A percentile compares a stretch with the other conserved stretches of the same genome.
Evolutionary conservation across 1,139 yeast genomes (phyloP).

Genomic region (Arxiozyma bovina): DNA sequence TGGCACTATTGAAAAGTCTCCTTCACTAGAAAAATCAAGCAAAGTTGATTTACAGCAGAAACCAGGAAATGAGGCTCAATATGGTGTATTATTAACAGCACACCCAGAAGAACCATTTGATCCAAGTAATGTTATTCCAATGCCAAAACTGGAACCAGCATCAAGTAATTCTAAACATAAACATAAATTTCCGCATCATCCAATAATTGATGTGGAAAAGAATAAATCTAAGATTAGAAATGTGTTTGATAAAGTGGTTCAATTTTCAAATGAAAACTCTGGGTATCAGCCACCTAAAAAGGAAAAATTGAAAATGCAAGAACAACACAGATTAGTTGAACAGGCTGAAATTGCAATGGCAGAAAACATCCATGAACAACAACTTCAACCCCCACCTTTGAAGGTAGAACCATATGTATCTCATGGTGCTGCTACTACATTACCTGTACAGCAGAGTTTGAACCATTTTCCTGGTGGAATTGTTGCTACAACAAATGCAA

Average conservation of each 20-base stretch:
- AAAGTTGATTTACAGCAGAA: neutral
- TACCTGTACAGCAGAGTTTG: constrained; percentile 11
- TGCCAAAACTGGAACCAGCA: neutral
- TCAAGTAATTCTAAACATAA: neutral
- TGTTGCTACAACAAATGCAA: constrained; percentile 4
- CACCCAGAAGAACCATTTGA: constrained; percentile 6
- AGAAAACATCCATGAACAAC: constrained; percentile 2
- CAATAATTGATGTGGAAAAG: constrained; percentile 1
- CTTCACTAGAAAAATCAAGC: neutral
- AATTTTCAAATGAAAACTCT: constrained; percentile 29
- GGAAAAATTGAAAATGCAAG: constrained; percentile 11
- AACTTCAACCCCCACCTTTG: constrained; percentile 4
- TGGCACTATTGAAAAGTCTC: neutral
- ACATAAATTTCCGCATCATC: constrained; percentile 2
- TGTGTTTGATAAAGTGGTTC: constrained; percentile 22
- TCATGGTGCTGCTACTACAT: constrained; percentile 13
- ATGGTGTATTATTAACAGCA: neutral
- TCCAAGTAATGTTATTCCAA: constrained; percentile 1
- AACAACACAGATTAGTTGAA: constrained; percentile 8
- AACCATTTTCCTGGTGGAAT: constrained; percentile 2
- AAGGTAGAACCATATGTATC: constrained; percentile 1
- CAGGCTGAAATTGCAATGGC: constrained; percentile 3
- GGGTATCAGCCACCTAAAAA: constrained; percentile 25
- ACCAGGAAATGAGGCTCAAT: neutral
- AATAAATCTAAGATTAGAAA: constrained; percentile 19